phyloP scores from a whole-genome alignment of 2,329 filamentous ascomycete genomes.

The Nigrospora osmanthi region DNA sequence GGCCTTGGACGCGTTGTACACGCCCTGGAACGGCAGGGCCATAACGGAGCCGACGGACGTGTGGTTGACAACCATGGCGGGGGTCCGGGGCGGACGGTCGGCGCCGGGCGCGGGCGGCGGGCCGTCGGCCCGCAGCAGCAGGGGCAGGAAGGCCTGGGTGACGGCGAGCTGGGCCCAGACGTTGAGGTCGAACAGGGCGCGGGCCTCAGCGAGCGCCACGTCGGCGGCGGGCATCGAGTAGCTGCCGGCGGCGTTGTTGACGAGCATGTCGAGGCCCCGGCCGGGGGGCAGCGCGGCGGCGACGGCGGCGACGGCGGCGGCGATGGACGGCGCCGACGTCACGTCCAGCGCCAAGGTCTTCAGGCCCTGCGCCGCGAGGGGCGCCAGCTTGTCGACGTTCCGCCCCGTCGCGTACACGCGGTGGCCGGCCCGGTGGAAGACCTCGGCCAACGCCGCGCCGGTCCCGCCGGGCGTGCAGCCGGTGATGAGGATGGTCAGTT shows the following conservation, averaged over 20 bases:
- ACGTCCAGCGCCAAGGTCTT: neutral
- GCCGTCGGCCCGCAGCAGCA: neutral
- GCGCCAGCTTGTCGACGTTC: neutral
- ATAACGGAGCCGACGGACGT: slow-evolving; percentile 10
- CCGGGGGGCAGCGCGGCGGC: neutral
- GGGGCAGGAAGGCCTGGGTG: slow-evolving; percentile 2
- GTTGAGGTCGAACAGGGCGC: slow-evolving; percentile 1
- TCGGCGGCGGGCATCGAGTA: slow-evolving; percentile 1
- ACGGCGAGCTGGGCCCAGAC: slow-evolving; percentile 2
- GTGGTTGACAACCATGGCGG: slow-evolving; percentile 14
- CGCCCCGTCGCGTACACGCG: slow-evolving; percentile 5
- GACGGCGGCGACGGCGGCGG: neutral
- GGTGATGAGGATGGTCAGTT: slow-evolving; percentile 4
- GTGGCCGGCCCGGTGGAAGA: slow-evolving; percentile 3
- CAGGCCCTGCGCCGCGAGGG: neutral
- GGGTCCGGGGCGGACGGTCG: neutral
- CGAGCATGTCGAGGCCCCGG: slow-evolving; percentile 1
- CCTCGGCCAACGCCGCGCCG: slow-evolving; percentile 3
- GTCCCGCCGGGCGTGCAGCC: slow-evolving; percentile 4
- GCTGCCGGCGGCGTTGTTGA: slow-evolving; percentile 2
- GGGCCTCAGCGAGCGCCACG: neutral
- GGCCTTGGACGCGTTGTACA: slow-evolving; percentile 17
- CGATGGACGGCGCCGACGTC: neutral
- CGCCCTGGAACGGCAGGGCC: slow-evolving; percentile 4
- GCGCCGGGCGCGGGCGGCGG: neutral